phyloP scores from a whole-genome alignment of 805 yeast genomes.

The Saturnispora silvae region DNA sequence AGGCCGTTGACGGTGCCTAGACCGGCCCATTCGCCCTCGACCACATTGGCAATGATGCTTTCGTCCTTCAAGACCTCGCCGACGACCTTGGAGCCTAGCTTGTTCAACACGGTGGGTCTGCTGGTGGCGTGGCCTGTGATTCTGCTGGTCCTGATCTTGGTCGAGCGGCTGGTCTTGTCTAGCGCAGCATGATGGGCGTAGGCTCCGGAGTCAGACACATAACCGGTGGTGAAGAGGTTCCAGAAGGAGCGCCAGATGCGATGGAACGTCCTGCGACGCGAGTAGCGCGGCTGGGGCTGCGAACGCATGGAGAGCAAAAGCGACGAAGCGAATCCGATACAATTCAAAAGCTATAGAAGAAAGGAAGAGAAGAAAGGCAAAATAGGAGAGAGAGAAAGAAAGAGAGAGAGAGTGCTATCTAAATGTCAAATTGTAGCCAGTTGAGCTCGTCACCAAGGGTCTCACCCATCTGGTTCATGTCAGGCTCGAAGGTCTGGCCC shows the following conservation, averaged over 20 bases:
- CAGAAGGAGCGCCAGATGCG: conserved; percentile 25
- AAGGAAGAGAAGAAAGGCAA: no score
- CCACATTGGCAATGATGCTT: conserved; percentile 11
- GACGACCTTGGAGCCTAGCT: conserved; percentile 16
- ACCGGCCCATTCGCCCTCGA: conserved; percentile 4
- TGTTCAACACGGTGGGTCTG: conserved; percentile 17
- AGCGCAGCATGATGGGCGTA: conserved; percentile 17
- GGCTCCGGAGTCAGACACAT: conserved; percentile 26
- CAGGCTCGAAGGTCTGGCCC: conserved; percentile 13
- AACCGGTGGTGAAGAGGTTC: conserved; percentile 25
- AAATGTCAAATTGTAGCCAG: conserved; percentile 27
- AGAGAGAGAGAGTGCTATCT: no score
- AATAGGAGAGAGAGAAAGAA: no score
- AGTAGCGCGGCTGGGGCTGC: conserved; percentile 28
- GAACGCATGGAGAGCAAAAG: conserved; percentile 20
- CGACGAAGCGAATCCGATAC: no score
- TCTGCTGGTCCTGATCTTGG: conserved; percentile 25
- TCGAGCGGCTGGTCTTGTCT: conserved; percentile 17
- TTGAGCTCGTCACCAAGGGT: conserved; percentile 28
- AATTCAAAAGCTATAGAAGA: no score
- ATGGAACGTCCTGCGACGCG: conserved; percentile 23
- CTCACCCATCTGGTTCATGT: conserved; percentile 25
- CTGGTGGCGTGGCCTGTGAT: conserved; percentile 24
- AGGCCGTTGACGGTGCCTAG: background rate
- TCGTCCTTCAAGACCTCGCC: conserved; percentile 18